Evolutionary conservation across 805 yeast species (phyloP).

Genomic region (Yarrowia hollandica): DNA sequence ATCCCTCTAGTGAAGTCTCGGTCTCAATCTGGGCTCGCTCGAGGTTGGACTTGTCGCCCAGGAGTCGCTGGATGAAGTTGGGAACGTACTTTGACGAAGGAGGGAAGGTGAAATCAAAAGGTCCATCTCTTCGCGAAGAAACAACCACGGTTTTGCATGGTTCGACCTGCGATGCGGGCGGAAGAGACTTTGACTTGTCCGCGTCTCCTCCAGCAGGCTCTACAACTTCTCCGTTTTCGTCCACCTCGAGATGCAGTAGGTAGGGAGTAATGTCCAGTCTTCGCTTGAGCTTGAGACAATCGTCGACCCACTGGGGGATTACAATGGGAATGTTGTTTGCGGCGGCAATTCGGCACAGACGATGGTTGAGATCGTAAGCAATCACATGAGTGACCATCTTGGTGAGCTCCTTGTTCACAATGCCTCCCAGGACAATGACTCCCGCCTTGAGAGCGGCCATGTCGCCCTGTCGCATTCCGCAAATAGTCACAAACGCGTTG

Average conservation of each 20-base stretch:
- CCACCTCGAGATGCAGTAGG: conserved; percentile 39
- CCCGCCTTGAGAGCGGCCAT: conserved; percentile 68
- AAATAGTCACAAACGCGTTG: conserved; percentile 59
- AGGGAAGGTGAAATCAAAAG: conserved; percentile 23
- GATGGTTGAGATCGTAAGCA: conserved; percentile 46
- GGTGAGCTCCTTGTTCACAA: conserved; percentile 59
- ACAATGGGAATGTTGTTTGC: conserved; percentile 47
- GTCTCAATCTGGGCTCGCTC: conserved; percentile 20
- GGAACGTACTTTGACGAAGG: conserved; percentile 19
- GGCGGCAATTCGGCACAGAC: conserved; percentile 52
- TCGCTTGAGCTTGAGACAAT: conserved; percentile 56
- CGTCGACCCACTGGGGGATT: conserved; percentile 77
- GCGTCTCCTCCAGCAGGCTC: not conserved
- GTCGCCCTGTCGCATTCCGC: conserved; percentile 58
- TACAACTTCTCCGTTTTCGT: not conserved
- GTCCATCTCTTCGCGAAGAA: not conserved
- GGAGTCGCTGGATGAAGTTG: conserved; percentile 16
- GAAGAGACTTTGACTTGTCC: not conserved
- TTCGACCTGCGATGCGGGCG: conserved; percentile 3
- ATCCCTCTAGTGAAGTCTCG: conserved; percentile 12
- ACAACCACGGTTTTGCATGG: conserved; percentile 17
- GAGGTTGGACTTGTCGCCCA: conserved; percentile 5
- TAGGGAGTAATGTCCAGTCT: conserved; percentile 57
- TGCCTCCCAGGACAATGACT: conserved; percentile 76
- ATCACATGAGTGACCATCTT: conserved; percentile 78